Evolutionary conservation across 2,329 filamentous ascomycete genomes (phyloP), one percentile per base, ranked within the genome.

Genomic region (Cordyceps tenuipes): DNA sequence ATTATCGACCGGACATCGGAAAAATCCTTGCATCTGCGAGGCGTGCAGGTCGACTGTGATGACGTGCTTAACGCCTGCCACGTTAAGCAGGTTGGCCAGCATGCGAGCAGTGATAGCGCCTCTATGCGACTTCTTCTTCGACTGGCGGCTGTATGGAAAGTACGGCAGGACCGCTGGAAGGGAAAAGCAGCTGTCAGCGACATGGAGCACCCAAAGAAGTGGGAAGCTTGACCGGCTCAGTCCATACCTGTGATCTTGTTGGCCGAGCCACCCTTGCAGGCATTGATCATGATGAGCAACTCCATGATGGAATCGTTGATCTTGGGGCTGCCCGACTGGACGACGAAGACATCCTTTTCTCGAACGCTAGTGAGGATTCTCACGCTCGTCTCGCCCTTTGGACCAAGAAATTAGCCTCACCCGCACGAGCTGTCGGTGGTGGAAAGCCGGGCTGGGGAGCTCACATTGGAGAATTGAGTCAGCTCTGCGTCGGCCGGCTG

Each of bases 291-390:
- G 75, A 99, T 97, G 71, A 99, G 83, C 71, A 99, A 83, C 81
- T 99, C 94, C 91, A 99, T 97, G 71, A 99, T 91, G 70, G 91
- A 95, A 77, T 99, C 94, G 74, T 99, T 99, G 81, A 97, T 96
- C 77, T 89, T 91, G 71, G 86, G 82, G 76, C 94, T 97, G 65
- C 94, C 94, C 64, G 93, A 97, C 79, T 99, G 94, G 63, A 99
- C 89, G 72, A 99, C 93, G 75, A 97, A 99, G 68, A 99, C 93
- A 82, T 99, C 93, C 75, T 97, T 95, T 72, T 99, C 95, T 67
- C 94, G 89, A 65, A 99, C 91, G 73, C 84, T 87, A 51, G 83
- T 86, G 71, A 87, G 71, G 70, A 88, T 87, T 68, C 83, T 82
- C 67, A 88, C 85, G 69, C 84, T 87, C 62, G 84, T 88, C 76